Percentiles rank a stretch among this genome's conserved stretches.
phyloP scores from a whole-genome alignment of 306 rosid genomes.

The Fragaria vesca region DNA sequence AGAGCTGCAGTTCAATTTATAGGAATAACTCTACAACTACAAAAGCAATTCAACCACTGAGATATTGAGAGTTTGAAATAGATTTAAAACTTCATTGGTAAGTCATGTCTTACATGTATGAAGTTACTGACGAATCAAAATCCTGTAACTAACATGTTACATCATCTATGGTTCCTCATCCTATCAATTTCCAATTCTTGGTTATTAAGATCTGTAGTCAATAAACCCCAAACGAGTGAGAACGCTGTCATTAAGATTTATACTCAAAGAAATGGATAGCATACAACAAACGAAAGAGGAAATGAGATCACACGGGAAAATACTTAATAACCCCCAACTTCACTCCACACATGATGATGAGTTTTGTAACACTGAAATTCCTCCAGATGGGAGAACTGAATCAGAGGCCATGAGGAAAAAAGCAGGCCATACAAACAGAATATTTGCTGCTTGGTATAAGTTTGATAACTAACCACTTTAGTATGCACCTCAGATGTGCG shows the following conservation, averaged over 20 bases:
- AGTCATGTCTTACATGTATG: neutral
- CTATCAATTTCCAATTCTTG: neutral
- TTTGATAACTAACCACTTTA: constrained; percentile 9
- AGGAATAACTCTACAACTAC: too few species aligned
- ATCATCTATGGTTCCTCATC: neutral
- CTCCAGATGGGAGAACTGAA: neutral
- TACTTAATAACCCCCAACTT: neutral
- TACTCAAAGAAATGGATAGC: neutral
- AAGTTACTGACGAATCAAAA: neutral
- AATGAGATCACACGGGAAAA: neutral
- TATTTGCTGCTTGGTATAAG: neutral
- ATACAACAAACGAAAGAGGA: neutral
- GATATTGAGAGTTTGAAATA: too few species aligned
- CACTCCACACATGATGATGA: neutral
- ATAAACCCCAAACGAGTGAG: neutral
- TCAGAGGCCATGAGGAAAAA: neutral
- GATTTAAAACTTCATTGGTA: neutral
- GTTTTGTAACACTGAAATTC: neutral
- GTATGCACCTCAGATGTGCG: neutral
- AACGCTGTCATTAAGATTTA: neutral
- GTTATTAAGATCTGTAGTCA: neutral
- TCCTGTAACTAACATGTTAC: too few species aligned
- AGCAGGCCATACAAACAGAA: neutral
- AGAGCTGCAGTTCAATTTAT: too few species aligned
- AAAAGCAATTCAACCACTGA: too few species aligned